Evolutionary conservation across 1,139 yeast genomes (phyloP), one percentile per base, ranked within the genome.

Genomic region (Magnusiomyces fungicola): DNA sequence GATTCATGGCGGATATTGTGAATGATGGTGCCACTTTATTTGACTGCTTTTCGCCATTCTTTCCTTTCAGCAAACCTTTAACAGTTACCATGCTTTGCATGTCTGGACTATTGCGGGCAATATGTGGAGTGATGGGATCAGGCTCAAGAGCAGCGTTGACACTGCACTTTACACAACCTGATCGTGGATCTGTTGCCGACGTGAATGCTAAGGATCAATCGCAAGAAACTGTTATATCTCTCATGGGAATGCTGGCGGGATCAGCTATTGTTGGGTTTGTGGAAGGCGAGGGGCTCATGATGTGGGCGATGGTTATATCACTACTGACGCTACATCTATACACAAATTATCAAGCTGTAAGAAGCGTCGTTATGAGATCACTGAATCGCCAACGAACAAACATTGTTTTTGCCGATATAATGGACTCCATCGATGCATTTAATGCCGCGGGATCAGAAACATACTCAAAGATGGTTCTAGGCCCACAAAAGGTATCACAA

Each of bases 111-210:
- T 55, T 67, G 45, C 51, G 68, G 32, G 59, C 68, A 18, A 57
- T 68, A 14, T 68, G 71, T 50, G 70, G 70, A 5, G 71, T 68
- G 30, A 61, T 68, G 66, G 72, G 69, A 7, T 67, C 67, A 16
- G 69, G 71, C 6, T 63, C 69, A 6, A 54, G 69, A 24, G 70
- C 72, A 3, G 72, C 72, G 2, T 58, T 68, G 48, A 67, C 71
- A 7, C 67, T 63, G 56, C 71, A 68, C 50, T 68, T 68, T 49
- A 68, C 72, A 2, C 61, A 63, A 47, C 64, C 69, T 2, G 56
- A 51, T 36, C 52, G 55, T 25, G 70, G 70, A 14, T 60, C 65
- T 24, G 62, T 67, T 30, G 67, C 67, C 14, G 70, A 66, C 51
- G 71, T 68, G 22, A 65, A 64, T 47, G 72, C 71, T 14, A 68